Evolutionary conservation across 306 rosid genomes (phyloP), one percentile per base, ranked within the genome.

Genomic region (Fagus crenata): DNA sequence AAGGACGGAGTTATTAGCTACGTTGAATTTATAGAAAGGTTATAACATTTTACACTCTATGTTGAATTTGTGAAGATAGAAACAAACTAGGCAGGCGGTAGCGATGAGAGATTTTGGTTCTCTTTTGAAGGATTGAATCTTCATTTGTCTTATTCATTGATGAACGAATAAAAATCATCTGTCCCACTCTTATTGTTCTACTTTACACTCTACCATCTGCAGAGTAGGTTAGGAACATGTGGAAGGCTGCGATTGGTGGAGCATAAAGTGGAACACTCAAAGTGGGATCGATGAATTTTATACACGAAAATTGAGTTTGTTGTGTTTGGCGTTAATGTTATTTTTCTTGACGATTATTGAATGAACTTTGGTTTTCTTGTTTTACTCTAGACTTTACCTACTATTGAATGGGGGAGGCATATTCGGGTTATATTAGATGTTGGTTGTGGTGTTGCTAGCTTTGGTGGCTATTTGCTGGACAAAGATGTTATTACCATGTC

Each of bases 371-470:
- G 53, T 9, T 43, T 84, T 81, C 55, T 58, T 68, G 22, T 53
- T 71, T 40, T 46, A 37, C 77, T 49, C 53, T 74, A 95, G 99
- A 84, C 89, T 67, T 81, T 87, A 54, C 78, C 93, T 6, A 7
- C 43, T 41, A 84, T 91, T 77, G 75, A 84, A 74, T 95, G 97
- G 99, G 99, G 97, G 75, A 81, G 85, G 81, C 86, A 88, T 69
- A 81, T 82, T 69, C 86, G 97, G 84, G 93, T 91, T 80, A 83
- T 95, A 85, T 90, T 95, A 39, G 99, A 92, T 78, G 97, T 89
- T 60, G 99, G 99, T 22, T 92, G 97, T 72, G 99, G 99, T 6
- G 99, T 95, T 79, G 99, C 99, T 80, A 95, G 99, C 86, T 95
- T 95, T 75, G 99, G 97, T 68, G 99, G 97, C 53, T 80, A 86